A percentile compares a stretch with the other conserved stretches of the same genome.
Evolutionary conservation across 2,329 filamentous ascomycete genomes (phyloP).

Genomic region (Rachicladosporium sp.): DNA sequence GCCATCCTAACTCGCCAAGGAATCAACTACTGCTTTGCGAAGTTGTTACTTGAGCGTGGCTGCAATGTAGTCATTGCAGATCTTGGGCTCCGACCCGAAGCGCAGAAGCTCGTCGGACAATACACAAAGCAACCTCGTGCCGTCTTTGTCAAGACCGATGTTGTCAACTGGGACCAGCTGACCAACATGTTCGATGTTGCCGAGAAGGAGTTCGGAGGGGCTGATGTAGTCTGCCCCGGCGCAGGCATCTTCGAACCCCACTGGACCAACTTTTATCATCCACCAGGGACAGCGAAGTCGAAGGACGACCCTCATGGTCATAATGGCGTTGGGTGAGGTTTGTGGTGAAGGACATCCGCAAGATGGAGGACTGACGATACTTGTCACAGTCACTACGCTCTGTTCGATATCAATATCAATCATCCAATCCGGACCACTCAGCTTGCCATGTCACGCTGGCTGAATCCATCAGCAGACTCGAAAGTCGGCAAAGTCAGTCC

Average conservation of each 20-base stretch:
- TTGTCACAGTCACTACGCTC: slow-evolving; percentile 21
- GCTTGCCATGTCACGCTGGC: slow-evolving; percentile 33
- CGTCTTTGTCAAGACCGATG: slow-evolving; percentile 35
- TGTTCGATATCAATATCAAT: slow-evolving; percentile 35
- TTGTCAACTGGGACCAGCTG: slow-evolving; percentile 38
- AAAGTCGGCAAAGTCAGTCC: slow-evolving; percentile 21
- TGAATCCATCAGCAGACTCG: slow-evolving; percentile 21
- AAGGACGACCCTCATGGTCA: slow-evolving; percentile 23
- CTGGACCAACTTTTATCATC: slow-evolving; percentile 38
- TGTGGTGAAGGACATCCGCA: no score
- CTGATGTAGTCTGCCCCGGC: slow-evolving; percentile 37
- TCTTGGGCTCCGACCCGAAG: slow-evolving; percentile 35
- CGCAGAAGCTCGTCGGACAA: slow-evolving; percentile 28
- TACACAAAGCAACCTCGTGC: slow-evolving; percentile 25
- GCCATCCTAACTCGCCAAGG: slow-evolving; percentile 20
- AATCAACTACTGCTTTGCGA: slow-evolving; percentile 36
- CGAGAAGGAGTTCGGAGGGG: slow-evolving; percentile 33
- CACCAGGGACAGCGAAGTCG: slow-evolving; percentile 26
- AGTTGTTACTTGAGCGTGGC: slow-evolving; percentile 30
- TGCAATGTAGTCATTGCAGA: slow-evolving; percentile 40
- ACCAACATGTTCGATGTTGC: slow-evolving; percentile 38
- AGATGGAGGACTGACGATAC: no score
- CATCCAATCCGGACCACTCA: slow-evolving; percentile 37
- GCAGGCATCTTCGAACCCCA: slow-evolving; percentile 38
- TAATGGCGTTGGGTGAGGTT: slow-evolving; percentile 2